phyloP scores from a whole-genome alignment of 2,329 filamentous ascomycete species.

The Ampelomyces quisqualis region DNA sequence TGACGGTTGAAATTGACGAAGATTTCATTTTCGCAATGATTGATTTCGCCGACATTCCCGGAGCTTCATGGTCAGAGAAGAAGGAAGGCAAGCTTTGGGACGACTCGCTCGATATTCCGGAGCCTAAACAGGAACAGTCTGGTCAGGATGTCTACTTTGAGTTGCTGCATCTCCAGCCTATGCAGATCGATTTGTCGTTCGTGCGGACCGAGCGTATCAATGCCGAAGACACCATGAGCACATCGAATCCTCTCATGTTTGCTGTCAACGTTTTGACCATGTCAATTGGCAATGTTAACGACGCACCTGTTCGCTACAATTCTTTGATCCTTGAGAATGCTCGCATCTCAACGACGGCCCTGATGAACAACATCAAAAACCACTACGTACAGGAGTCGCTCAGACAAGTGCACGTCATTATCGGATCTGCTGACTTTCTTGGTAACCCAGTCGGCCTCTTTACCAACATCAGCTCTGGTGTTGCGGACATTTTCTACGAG shows the following conservation, averaged over 20 bases:
- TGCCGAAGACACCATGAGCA: conserved; percentile 85
- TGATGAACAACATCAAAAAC: conserved; percentile 82
- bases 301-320: conserved; percentile 91
- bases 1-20: conserved; percentile 96
- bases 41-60: conserved; percentile 91
- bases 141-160: conserved; percentile 98
- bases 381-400: conserved; percentile 97
- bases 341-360: conserved; percentile 78
- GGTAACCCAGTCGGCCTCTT: conserved; percentile 97
- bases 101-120: conserved; percentile 85
- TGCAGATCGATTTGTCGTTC: conserved; percentile 96
- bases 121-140: conserved; percentile 78
- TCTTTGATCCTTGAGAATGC: conserved; percentile 94
- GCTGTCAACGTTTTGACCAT: conserved; percentile 98
- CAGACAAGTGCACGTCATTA: conserved; percentile 94
- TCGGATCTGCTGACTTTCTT: conserved; percentile 95
- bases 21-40: conserved; percentile 96
- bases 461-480: conserved; percentile 96
- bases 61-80: conserved; percentile 81
- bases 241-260: conserved; percentile 95
- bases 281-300: conserved; percentile 98
- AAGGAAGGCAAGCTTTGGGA: conserved; percentile 86
- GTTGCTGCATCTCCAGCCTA: conserved; percentile 92
- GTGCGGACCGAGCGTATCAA: conserved; percentile 96
- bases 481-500: conserved; percentile 98